Base-by-base conservation (phyloP, 768 basidiomycete genomes). In the Galerina marginata region DNA sequence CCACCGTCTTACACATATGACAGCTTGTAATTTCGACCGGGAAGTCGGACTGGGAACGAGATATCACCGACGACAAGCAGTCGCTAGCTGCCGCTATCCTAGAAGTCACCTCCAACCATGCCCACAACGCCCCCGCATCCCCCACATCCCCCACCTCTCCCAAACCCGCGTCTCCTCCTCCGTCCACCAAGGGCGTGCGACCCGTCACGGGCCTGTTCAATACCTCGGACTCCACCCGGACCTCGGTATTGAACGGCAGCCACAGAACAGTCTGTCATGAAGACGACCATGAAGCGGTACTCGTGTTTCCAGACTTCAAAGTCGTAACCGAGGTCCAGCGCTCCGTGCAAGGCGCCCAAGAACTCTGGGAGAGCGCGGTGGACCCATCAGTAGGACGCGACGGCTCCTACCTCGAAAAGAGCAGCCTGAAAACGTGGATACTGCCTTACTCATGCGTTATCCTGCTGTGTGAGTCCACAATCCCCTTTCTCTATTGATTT, bases 291-390 rank as follows among this genome's bases (percentile, higher is more conserved):
- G 90, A 96, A 65, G 91, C 91, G 0, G 91, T 96, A 15, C 81
- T 99, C 44, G 84, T 98, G 2, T 86, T 99, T 67, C 96, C 96
- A 6, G 96, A 99, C 74, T 99, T 89, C 79, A 94, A 88, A 65
- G 81, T 95, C 47, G 83, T 96, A 29, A 82, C 86, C 2, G 88
- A 89, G 53, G 87, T 98, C 12, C 83, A 84, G 23, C 79, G 86
- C 37, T 83, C 88, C 0, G 58, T 71, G 12, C 78, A 82, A 2
- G 92, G 91, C 25, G 95, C 95, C 6, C 78, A 86, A 58, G 80
- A 81, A 33, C 76, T 97, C 20, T 94, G 88, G 85, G 75, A 82
- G 36, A 75, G 78, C 26, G 82, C 86, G 2, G 79, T 95, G 9
- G 83, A 87, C 65, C 89, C 91, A 1, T 74, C 74, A 3, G 71